phyloP scores from a whole-genome alignment of 75 land plant genomes.

The Azolla pinnata region DNA sequence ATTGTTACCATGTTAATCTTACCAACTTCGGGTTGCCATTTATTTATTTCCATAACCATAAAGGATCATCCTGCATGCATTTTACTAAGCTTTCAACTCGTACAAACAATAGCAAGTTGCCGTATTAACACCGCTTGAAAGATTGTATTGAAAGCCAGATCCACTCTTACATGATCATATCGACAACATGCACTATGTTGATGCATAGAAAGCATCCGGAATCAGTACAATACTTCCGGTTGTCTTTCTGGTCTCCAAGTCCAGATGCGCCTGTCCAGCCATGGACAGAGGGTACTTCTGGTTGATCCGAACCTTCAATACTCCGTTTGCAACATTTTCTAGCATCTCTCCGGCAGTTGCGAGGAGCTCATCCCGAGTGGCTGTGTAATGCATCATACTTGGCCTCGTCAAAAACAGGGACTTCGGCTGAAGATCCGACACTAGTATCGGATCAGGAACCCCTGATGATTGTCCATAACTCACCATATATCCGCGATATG shows the following conservation, averaged over 20 bases:
- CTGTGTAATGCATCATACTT: slow-evolving; percentile 54
- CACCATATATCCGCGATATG: slow-evolving; percentile 77
- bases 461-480: slow-evolving; percentile 86
- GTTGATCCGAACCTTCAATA: slow-evolving; percentile 55
- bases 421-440: slow-evolving; percentile 51
- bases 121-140: no score
- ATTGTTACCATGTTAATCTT: no score
- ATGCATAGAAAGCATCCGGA: no score
- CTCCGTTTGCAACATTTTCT: slow-evolving; percentile 52
- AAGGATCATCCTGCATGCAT: no score
- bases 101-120: no score
- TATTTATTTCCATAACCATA: no score
- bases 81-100: no score
- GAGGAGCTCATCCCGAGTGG: slow-evolving; percentile 71
- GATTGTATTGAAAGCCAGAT: no score
- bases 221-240: slow-evolving; percentile 73
- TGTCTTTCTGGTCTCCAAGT: slow-evolving; percentile 67
- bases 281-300: slow-evolving; percentile 72
- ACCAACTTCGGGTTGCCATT: no score
- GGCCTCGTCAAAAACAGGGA: slow-evolving; percentile 82
- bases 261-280: slow-evolving; percentile 79
- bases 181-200: no score
- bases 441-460: slow-evolving; percentile 58
- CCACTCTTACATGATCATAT: no score
- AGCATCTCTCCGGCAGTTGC: slow-evolving; percentile 73